These are phyloP conservation scores for Naematelia encephala DNA, from an alignment of 768 basidiomycete genomes.

Conservation along the genomic window DNA sequence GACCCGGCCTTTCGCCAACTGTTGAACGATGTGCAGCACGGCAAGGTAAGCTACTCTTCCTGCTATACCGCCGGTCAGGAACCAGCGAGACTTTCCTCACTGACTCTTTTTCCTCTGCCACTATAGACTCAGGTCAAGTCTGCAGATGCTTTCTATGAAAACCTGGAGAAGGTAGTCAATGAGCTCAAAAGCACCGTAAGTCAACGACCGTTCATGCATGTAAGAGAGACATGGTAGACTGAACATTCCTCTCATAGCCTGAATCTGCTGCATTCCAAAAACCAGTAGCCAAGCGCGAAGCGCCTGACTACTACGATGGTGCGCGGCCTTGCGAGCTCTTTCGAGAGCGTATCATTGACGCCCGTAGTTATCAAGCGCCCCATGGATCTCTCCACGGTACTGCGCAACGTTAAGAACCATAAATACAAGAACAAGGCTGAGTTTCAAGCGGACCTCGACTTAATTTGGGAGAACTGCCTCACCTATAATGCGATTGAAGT, in stretches of 20 bases:
- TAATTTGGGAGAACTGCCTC: slow-evolving; percentile 95
- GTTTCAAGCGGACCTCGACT: slow-evolving; percentile 88
- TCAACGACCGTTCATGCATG: slow-evolving; percentile 51
- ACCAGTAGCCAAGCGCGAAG: slow-evolving; percentile 83
- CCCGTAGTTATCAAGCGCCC: slow-evolving; percentile 79
- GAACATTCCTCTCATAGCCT: slow-evolving; percentile 58
- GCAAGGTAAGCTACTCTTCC: slow-evolving; percentile 63
- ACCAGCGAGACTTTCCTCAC: neutral
- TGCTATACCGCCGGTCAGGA: slow-evolving; percentile 9
- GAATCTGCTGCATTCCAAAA: slow-evolving; percentile 87
- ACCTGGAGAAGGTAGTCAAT: slow-evolving; percentile 77
- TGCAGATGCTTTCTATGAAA: slow-evolving; percentile 87
- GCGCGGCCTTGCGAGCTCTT: slow-evolving; percentile 43
- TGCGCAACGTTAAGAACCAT: slow-evolving; percentile 87
- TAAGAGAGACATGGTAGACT: neutral
- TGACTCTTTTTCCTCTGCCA: slow-evolving; percentile 16
- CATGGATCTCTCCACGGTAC: slow-evolving; percentile 93
- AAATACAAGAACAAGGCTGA: slow-evolving; percentile 90
- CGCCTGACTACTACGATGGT: slow-evolving; percentile 92
- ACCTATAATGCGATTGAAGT: slow-evolving; percentile 89
- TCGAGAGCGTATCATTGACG: slow-evolving; percentile 12
- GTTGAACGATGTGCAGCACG: slow-evolving; percentile 79
- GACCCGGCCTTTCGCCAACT: slow-evolving; percentile 76
- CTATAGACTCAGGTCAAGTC: slow-evolving; percentile 57
- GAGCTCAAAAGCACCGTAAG: slow-evolving; percentile 70